Base-by-base conservation (phyloP, 1,284 basidiomycete genomes). In the Pisolithus thermaeus region DNA sequence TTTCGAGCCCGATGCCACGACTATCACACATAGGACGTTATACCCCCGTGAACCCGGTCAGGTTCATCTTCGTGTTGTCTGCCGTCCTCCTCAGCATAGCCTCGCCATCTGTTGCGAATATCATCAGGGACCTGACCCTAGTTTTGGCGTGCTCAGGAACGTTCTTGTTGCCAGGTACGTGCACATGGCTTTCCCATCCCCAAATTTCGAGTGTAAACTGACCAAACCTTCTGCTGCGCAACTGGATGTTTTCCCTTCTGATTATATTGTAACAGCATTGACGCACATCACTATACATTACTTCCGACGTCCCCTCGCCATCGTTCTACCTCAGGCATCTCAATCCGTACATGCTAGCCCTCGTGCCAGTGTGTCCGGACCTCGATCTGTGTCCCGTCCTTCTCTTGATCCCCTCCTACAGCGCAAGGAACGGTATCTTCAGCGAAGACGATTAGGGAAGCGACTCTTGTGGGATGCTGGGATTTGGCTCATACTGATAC, bases 361-460 rank as follows among this genome's bases (percentile, higher is more conserved):
- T 16, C 59, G 39, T 49, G 53, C 30, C 41, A 47, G 56, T 18
- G 25, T 45, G 16, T 11, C 46, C n/a, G 56, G 55, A 20, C 49
- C 41, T 35, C 32, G 32, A 12, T 35, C 32, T 12, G 59, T 57
- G 28, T 61, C 53, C 3, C 62, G 54, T 14, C 56, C 65, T 38
- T 65, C 68, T 18, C 62, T 64, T 18, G 84, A 88, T 59, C 79
- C 83, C 47, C 75, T 91, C 25, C 70, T 91, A 39, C 77, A 84
- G 58, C 75, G 86, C 54, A 91, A 91, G 69, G 88, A 91, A 66
- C 74, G 78, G 46, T 78, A 79, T 30, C 68, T 91, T 51, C 88
- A 91, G 64, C 75, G 76, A 50, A 73, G 75, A 40, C 78, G 88
- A 54, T 74, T 82, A 43, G 76, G 76, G 38, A 77, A 76, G 54